Evolutionary conservation across 1,284 basidiomycete species (phyloP), one percentile per base, ranked within the genome.

Genomic region (Cutaneotrichosporon cutaneum): DNA sequence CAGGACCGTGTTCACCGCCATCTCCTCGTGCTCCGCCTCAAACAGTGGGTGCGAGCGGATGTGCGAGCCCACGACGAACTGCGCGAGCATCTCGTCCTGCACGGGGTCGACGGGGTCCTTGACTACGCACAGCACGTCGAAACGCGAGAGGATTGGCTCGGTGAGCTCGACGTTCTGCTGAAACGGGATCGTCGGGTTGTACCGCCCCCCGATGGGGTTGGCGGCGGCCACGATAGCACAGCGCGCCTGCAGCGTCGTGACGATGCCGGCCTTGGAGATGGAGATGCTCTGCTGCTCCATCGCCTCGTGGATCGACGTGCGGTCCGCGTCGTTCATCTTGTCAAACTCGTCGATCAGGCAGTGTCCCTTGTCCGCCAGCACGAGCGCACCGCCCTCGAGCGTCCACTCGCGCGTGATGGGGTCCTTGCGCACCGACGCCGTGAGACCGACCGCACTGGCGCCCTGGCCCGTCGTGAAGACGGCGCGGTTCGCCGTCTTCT

Each of bases 221-320:
- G 96, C 95, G 0, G 96, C 96, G 16, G 96, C 95, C 62, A 99
- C 86, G 77, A 99, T 94, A 6, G 95, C 94, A 78, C 95, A 99
- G 36, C 95, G 88, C 21, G 95, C 96, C 80, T 98, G 94, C 24
- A 99, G 84, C 13, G 91, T 91, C 11, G 96, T 98, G 57, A 99
- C 90, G 70, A 99, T 99, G 62, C 95, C 96, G 3, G 95, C 96
- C 77, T 99, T 99, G 45, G 94, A 94, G 69, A 99, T 98, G 1
- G 95, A 98, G 71, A 99, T 99, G n/a, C 90, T 90, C 77, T 99
- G 95, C 80, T 99, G 95, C 78, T 99, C 95, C 95, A 99, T 99
- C 2, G 96, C 96, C 79, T 99, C 95, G 82, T 99, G 96, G 72
- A 99, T 99, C 8, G 94, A 98, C 13, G 95, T 98, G 67, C 94